Conservation (phyloP, 768 basidiomycete genomes). For the Boletus barrowsii region DNA sequence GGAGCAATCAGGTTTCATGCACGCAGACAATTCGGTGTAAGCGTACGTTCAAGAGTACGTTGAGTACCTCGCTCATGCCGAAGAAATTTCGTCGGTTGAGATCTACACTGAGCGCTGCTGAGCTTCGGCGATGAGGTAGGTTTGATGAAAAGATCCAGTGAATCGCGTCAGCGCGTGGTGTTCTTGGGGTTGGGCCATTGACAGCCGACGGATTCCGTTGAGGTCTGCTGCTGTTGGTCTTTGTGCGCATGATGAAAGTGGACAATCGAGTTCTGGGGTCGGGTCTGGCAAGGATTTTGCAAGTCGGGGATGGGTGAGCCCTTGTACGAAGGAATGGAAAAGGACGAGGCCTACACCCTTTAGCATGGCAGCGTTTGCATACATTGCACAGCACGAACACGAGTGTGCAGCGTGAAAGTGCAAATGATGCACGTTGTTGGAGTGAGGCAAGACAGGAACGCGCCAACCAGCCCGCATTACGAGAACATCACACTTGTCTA, state of each 20-base stretch:
- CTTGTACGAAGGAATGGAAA: conserved; percentile 13
- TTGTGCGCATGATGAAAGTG: conserved; percentile 24
- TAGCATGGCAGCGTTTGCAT: conserved; percentile 17
- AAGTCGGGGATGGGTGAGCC: conserved; percentile 9
- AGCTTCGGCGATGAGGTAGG: conserved; percentile 58
- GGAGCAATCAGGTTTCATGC: conserved; percentile 8
- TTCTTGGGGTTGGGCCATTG: conserved; percentile 22
- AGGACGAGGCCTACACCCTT: conserved; percentile 24
- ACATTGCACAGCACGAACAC: conserved; percentile 28
- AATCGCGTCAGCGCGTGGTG: conserved; percentile 40
- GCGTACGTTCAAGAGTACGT: conserved; percentile 71
- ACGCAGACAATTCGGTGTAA: background rate
- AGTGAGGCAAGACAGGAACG: conserved; percentile 16
- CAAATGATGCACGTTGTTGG: conserved; percentile 25
- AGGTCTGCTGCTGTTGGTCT: conserved; percentile 19
- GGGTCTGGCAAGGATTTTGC: background rate
- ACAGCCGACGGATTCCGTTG: conserved; percentile 23
- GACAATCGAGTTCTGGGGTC: conserved; percentile 1
- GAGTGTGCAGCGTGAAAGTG: conserved; percentile 31
- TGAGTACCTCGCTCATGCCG: conserved; percentile 75
- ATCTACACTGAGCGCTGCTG: conserved; percentile 57
- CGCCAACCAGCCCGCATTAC: conserved; percentile 7
- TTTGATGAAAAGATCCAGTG: conserved; percentile 79
- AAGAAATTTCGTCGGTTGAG: conserved; percentile 71
- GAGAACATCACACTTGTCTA: background rate